These are phyloP conservation scores for Ustulina deusta DNA, from an alignment of 2,329 filamentous ascomycete genomes.

Conservation along the genomic window DNA sequence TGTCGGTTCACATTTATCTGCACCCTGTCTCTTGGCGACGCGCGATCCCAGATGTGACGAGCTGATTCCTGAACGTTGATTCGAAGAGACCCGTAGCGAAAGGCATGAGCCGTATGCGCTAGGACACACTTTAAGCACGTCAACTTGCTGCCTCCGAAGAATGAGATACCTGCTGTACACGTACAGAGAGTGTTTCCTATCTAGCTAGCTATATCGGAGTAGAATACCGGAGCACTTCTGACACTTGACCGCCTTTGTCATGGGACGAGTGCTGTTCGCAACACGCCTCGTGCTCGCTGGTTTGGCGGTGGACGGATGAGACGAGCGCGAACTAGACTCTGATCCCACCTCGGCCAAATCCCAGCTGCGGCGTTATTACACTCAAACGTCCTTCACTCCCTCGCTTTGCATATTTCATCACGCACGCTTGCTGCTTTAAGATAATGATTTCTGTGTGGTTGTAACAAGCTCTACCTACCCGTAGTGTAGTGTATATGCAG, in stretches of 20 bases:
- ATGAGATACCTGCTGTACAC: not conserved
- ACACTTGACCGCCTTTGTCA: conserved; percentile 46
- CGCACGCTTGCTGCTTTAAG: conserved; percentile 35
- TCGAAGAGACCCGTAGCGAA: conserved; percentile 43
- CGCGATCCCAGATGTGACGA: conserved; percentile 52
- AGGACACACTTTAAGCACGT: conserved; percentile 34
- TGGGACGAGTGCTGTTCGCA: conserved; percentile 34
- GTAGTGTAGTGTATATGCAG: not conserved
- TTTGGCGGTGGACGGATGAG: conserved; percentile 17
- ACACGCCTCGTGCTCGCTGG: conserved; percentile 42
- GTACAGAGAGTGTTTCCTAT: not conserved
- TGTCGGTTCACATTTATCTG: conserved; percentile 39
- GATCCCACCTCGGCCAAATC: conserved; percentile 25
- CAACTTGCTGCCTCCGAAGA: conserved; percentile 45
- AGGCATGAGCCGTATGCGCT: conserved; percentile 39
- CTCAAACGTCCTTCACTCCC: conserved; percentile 19
- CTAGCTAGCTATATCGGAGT: conserved; percentile 7
- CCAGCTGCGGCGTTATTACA: conserved; percentile 29
- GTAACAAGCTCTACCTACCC: conserved; percentile 15
- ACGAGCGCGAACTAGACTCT: not conserved
- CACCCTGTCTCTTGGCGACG: conserved; percentile 50
- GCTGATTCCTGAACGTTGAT: conserved; percentile 44
- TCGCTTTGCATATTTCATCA: conserved; percentile 31
- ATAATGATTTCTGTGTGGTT: conserved; percentile 21
- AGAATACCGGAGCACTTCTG: conserved; percentile 33